A percentile compares a stretch with the other conserved stretches of the same genome.
Evolutionary conservation across 2,329 filamentous ascomycete genomes (phyloP).

Genomic region (Epichloe sibirici): DNA sequence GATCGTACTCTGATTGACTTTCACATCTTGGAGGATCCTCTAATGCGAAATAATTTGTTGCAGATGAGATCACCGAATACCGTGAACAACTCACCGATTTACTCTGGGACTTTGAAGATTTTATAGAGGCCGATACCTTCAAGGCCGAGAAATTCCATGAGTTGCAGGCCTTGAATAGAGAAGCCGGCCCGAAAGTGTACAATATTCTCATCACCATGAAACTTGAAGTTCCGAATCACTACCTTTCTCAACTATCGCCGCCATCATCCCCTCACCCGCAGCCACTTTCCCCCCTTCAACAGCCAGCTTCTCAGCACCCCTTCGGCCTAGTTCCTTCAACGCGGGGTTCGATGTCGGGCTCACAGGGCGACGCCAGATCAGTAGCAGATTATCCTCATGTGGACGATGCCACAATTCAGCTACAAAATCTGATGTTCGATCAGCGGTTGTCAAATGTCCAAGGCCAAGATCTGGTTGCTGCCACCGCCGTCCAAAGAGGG

Average conservation of each 20-base stretch:
- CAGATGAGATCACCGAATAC: constrained; percentile 38
- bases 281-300: constrained; percentile 6
- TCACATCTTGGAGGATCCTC: neutral
- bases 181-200: constrained; percentile 34
- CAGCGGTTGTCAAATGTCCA: neutral
- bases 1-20: too few relatives aligned
- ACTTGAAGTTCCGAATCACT: constrained; percentile 24
- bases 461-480: neutral
- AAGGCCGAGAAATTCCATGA: constrained; percentile 37
- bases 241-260: constrained; percentile 17
- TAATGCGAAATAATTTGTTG: neutral
- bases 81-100: constrained; percentile 35
- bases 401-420: constrained; percentile 18
- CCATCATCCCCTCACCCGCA: constrained; percentile 12
- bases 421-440: constrained; percentile 14
- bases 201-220: constrained; percentile 43
- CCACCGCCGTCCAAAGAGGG: too few relatives aligned
- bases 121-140: constrained; percentile 35
- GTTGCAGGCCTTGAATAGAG: constrained; percentile 34
- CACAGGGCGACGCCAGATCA: constrained; percentile 2
- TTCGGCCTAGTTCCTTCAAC: neutral
- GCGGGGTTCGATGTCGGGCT: constrained; percentile 3
- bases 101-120: constrained; percentile 47
- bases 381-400: constrained; percentile 8
- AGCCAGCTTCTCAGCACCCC: neutral